Percentiles rank a stretch among this genome's conserved stretches.
These are phyloP conservation scores for Carex littledalei DNA, from an alignment of 176 grass and related monocot species.

Conservation along the genomic window DNA sequence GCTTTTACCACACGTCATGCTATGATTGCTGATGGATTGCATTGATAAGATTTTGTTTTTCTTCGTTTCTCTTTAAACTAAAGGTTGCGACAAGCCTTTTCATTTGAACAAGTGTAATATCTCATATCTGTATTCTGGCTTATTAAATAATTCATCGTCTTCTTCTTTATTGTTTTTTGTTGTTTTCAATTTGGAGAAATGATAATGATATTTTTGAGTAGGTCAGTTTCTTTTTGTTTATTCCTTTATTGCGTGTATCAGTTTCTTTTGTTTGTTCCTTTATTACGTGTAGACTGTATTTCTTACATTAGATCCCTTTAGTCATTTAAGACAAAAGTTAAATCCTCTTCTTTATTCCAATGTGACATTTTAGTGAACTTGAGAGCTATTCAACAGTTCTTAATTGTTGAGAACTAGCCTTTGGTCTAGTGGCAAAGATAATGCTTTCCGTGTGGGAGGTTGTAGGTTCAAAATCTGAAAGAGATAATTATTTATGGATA, in stretches of 20 bases:
- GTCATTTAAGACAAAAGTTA: neutral
- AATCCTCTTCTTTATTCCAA: neutral
- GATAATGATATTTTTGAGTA: neutral
- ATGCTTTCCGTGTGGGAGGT: too few relatives aligned
- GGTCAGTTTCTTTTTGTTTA: neutral
- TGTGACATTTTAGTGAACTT: neutral
- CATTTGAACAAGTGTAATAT: neutral
- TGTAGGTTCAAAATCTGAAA: too few relatives aligned
- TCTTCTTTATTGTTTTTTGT: neutral
- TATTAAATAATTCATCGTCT: neutral
- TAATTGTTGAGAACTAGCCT: neutral
- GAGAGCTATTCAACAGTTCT: too few relatives aligned
- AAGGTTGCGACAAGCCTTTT: neutral
- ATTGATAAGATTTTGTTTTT: neutral
- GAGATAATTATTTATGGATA: too few relatives aligned
- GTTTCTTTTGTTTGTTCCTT: neutral
- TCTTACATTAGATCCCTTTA: neutral
- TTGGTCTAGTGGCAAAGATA: too few relatives aligned
- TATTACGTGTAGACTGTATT: neutral
- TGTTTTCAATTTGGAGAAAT: constrained; percentile 1
- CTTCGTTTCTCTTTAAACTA: neutral
- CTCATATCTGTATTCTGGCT: neutral
- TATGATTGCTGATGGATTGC: neutral
- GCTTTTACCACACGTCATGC: neutral
- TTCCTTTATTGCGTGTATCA: neutral